A percentile compares a stretch with the other conserved stretches of the same genome.
phyloP scores from a whole-genome alignment of 2,329 filamentous ascomycete genomes.

The Pyricularia pennisetigena region DNA sequence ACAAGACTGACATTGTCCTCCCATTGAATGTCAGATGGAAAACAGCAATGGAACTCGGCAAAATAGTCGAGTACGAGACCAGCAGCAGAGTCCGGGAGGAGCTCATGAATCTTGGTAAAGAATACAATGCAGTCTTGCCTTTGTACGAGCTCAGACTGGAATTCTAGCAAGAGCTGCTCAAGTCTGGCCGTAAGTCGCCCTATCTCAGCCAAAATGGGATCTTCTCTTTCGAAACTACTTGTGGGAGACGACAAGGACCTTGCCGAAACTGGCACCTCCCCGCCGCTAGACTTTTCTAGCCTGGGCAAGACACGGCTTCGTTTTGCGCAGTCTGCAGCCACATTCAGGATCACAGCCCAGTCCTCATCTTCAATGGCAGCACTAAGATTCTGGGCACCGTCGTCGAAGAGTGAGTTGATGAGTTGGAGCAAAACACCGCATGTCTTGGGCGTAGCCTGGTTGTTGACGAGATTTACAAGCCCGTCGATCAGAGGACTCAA shows the following conservation, averaged over 20 bases:
- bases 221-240: constrained; percentile 24
- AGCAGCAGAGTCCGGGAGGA: constrained; percentile 55
- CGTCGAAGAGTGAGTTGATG: constrained; percentile 45
- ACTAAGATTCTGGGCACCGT: constrained; percentile 41
- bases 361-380: constrained; percentile 53
- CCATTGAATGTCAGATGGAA: constrained; percentile 62
- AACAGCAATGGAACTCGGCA: constrained; percentile 58
- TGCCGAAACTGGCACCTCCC: constrained; percentile 11
- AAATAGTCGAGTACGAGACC: constrained; percentile 58
- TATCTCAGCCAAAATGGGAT: constrained; percentile 32
- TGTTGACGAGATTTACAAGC: constrained; percentile 37
- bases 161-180: constrained; percentile 35
- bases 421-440: constrained; percentile 37
- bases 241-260: constrained; percentile 11
- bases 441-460: constrained; percentile 33
- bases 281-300: neutral
- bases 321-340: constrained; percentile 45
- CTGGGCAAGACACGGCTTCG: constrained; percentile 10
- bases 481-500: constrained; percentile 50
- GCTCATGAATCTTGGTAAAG: constrained; percentile 49
- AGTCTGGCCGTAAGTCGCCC: constrained; percentile 34
- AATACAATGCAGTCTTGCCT: constrained; percentile 58
- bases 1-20: constrained; percentile 52
- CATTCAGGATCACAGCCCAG: constrained; percentile 51
- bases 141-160: constrained; percentile 47